Base-by-base conservation (phyloP, 176 grass and related monocot species). In the Metroxylon sagu region DNA sequence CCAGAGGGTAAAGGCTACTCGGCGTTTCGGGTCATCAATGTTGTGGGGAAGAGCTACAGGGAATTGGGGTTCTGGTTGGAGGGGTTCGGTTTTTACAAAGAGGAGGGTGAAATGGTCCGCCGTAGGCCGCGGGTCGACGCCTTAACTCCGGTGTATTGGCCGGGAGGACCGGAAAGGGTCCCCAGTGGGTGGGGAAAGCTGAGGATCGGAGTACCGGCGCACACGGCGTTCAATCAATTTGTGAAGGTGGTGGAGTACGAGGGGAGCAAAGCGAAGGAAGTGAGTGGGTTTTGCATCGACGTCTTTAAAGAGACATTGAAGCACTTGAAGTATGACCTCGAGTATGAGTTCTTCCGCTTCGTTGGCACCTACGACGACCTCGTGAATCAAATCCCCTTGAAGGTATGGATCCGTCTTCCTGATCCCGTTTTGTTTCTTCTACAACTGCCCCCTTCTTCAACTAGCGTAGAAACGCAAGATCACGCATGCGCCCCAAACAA, bases 251-350 rank as follows among this genome's bases (percentile, higher is more conserved):
- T 23, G 49, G 17, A 64, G 52, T 31, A 5, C 25, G 60, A 15
- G 1, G 27, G 30, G 56, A 31, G n/a, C 5, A 57, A 52, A 10
- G 49, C 54, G 16, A 39, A 28, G 18, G 16, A 16, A 15, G 51
- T 71, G 2, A 62, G 29, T 14, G 77, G 77, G 50, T 80, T 80
- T 35, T 80, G 77, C 23, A 62, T 80, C 29, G 70, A 80, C n/a
- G 70, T 80, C n/a, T 80, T 80, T 7, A 55, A 4, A 0, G 56
- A 71, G 59, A 67, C 43, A 10, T 2, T 80, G 49, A 61, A 54
- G 16, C n/a, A 17, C 28, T 30, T 80, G 70, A 28, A 26, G 27
- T 69, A 80, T 69, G 56, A 80, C 14, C 23, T 79, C 25, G 8
- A 18, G 7, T 72, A 74, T 74, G 70, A 68, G 2, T 74, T 60